Conservation (phyloP, 768 basidiomycete genomes). For the Pleurotus salmoneostramineus region DNA sequence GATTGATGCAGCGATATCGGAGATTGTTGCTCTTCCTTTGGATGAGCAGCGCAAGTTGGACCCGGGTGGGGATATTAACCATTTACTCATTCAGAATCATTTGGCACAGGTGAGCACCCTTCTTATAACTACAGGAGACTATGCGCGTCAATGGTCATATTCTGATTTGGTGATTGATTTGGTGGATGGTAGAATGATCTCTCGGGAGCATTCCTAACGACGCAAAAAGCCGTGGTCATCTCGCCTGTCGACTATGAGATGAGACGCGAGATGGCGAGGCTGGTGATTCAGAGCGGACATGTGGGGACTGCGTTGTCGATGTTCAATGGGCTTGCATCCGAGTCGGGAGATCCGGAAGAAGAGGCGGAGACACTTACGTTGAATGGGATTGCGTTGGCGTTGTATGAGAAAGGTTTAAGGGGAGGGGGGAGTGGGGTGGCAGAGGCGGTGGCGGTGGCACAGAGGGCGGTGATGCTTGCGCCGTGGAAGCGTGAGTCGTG, state of each 20-base stretch:
- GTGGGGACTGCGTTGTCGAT: conserved; percentile 41
- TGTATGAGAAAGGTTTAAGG: conserved; percentile 10
- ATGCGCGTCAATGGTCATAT: too few species aligned
- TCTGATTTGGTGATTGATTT: background rate
- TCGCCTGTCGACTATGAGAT: conserved; percentile 50
- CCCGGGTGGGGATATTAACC: conserved; percentile 63
- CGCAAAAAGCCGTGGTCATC: conserved; percentile 52
- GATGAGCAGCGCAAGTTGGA: conserved; percentile 67
- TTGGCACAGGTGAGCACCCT: conserved; percentile 59
- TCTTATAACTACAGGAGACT: background rate
- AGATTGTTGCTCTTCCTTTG: conserved; percentile 66
- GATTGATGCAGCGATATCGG: conserved; percentile 82
- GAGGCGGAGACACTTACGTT: conserved; percentile 42
- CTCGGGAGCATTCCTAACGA: conserved; percentile 43
- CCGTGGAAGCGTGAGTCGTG: conserved; percentile 53
- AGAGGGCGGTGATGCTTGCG: conserved; percentile 60
- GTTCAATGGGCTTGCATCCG: conserved; percentile 25
- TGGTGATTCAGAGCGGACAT: conserved; percentile 48
- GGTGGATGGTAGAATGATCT: conserved; percentile 37
- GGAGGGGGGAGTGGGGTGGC: too few species aligned
- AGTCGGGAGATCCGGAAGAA: conserved; percentile 27
- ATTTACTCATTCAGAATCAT: conserved; percentile 69
- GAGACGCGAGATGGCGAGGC: conserved; percentile 49
- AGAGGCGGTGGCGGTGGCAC: too few species aligned
- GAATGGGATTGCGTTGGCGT: conserved; percentile 38